Evolutionary conservation across 768 basidiomycete species (phyloP), one percentile per base, ranked within the genome.

Genomic region (Lactarius indigo): DNA sequence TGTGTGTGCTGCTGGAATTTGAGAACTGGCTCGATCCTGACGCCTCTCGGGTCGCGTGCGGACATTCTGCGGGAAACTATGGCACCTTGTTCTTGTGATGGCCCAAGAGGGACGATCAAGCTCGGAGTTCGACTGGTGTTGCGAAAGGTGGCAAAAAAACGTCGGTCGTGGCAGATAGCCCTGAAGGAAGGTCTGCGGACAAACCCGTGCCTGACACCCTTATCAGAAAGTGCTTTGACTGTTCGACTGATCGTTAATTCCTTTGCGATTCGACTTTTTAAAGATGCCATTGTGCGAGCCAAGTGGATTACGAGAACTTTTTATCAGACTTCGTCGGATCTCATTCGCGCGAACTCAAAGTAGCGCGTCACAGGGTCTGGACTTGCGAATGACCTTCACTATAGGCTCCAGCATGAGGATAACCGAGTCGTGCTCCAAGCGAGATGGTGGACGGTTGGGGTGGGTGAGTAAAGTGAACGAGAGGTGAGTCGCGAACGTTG

Each of bases 351-450:
- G 73, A 92, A 98, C 63, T 92, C 89, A 5, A 5, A 85, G 79
- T 39, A 99, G 78, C 97, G 84, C 26, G 88, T 93, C 1, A 94
- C 95, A 52, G 96, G 85, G 76, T 99, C 97, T 0, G 95, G 92
- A 70, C 89, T 95, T 1, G 89, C 84, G 72, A 84, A 98, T 41
- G n/a, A 98, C 81, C 75, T 89, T 92, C 50, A 93, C 83, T 2
- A 99, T 81, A 0, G 96, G 94, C 7, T 83, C 83, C 2, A 96
- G 76, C 20, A 98, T 85, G 5, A 84, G 73, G 44, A 72, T 95
- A 96, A 57, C 31, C 31, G 31, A 33, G 31, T 7, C 7, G 31
- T 94, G 98, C 78, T 10, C 95, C 88, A 3, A 98, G 80, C 31
- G 96, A 94, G 15, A 98, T 79, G 63, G 96, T 90, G 1, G 83